phyloP scores from a whole-genome alignment of 345 rosid species.

The Acer yangbiense region DNA sequence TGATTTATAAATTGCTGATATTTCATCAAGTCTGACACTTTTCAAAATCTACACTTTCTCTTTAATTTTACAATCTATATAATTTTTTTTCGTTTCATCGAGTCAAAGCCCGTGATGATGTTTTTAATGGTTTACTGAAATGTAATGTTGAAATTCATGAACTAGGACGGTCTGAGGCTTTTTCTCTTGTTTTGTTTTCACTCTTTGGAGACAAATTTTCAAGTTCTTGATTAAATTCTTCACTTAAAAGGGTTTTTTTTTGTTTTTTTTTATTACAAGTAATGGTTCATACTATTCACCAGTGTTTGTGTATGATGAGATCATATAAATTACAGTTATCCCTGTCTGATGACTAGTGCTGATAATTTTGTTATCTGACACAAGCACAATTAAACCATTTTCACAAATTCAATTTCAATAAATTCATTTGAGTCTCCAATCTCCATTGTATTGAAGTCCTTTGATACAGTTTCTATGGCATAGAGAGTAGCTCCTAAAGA shows the following conservation, averaged over 20 bases:
- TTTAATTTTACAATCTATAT: neutral
- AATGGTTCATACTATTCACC: no score
- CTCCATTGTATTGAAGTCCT: no score
- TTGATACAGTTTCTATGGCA: no score
- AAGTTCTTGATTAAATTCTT: neutral
- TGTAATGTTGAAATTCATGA: conserved; percentile 40
- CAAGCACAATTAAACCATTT: conserved; percentile 1
- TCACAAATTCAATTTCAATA: no score
- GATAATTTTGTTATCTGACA: conserved; percentile 45
- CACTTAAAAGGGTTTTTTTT: neutral
- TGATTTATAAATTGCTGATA: conserved; percentile 23
- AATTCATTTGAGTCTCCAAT: no score
- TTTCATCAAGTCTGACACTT: conserved; percentile 21
- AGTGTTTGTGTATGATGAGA: conserved; percentile 46
- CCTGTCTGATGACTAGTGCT: conserved; percentile 58
- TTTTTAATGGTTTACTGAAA: conserved; percentile 15
- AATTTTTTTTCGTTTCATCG: neutral
- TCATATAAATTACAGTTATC: conserved; percentile 49
- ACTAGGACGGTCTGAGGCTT: conserved; percentile 79
- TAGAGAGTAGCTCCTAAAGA: no score
- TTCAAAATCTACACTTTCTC: no score
- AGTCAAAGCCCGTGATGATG: conserved; percentile 34
- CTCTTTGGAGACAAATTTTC: no score
- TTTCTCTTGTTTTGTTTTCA: neutral
- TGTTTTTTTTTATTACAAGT: no score